Conservation (phyloP, 352 stramenopile species). For the Thraustochytrium striatum region DNA sequence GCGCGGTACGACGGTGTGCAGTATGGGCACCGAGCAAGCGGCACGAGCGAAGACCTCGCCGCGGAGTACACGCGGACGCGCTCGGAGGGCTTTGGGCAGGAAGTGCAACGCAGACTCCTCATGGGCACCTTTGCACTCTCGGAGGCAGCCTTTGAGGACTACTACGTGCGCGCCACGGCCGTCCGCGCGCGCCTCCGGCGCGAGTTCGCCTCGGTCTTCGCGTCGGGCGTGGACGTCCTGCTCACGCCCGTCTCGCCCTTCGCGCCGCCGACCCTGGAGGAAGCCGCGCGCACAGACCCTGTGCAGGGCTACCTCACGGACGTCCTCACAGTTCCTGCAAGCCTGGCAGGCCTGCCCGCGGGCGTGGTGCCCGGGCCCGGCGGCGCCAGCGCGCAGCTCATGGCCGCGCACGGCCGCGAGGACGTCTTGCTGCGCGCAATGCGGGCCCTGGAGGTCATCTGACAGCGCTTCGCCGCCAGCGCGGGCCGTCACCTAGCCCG, state of each 20-base stretch:
- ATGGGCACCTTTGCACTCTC: constrained; percentile 83
- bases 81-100: constrained; percentile 78
- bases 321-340: constrained; percentile 82
- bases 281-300: constrained; percentile 57
- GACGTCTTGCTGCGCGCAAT: no score
- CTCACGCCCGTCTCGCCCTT: constrained; percentile 70
- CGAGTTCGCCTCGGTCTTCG: constrained; percentile 52
- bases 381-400: not conserved
- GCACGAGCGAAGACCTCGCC: constrained; percentile 54
- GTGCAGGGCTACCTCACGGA: constrained; percentile 82
- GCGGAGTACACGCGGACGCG: constrained; percentile 77
- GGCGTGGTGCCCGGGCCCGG: not conserved
- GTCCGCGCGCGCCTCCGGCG: constrained; percentile 46
- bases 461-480: no score
- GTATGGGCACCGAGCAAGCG: constrained; percentile 68
- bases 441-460: no score
- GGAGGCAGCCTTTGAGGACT: constrained; percentile 73
- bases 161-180: constrained; percentile 71
- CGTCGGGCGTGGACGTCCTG: constrained; percentile 68
- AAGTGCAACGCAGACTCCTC: constrained; percentile 83
- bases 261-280: not conserved
- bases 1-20: constrained; percentile 92
- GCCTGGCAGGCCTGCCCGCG: constrained; percentile 40
- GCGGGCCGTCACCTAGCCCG: no score
- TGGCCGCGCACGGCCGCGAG: not conserved